These are phyloP conservation scores for Alternaria alternata DNA, from an alignment of 2,329 filamentous ascomycete species.

Conservation along the genomic window DNA sequence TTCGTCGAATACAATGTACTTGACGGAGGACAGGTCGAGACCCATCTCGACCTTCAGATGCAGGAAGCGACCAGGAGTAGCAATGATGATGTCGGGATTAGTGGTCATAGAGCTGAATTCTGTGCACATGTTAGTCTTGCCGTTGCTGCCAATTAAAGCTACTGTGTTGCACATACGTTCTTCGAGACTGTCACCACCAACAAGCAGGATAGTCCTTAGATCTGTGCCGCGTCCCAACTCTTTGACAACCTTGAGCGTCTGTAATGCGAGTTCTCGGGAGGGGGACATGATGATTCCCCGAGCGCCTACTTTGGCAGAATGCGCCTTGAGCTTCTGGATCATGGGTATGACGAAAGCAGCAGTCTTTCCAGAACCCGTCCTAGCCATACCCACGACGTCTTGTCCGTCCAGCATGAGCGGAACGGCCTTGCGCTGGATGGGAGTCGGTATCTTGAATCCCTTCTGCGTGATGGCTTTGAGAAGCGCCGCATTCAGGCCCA, in stretches of 20 bases:
- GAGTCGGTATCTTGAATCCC: conserved; percentile 94
- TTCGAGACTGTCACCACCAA: conserved; percentile 94
- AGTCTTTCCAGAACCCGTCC: conserved; percentile 98
- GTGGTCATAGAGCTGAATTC: conserved; percentile 89
- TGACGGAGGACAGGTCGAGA: conserved; percentile 86
- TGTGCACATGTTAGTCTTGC: conserved; percentile 18
- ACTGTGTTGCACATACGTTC: conserved; percentile 62
- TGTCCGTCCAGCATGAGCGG: conserved; percentile 87
- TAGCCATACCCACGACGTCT: conserved; percentile 98
- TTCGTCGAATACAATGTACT: conserved; percentile 97
- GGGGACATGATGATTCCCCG: conserved; percentile 90
- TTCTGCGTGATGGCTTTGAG: conserved; percentile 92
- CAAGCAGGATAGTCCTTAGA: conserved; percentile 85
- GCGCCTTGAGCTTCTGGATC: conserved; percentile 90
- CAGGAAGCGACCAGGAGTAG: conserved; percentile 93
- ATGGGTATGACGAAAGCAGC: conserved; percentile 98
- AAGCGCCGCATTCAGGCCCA: conserved; percentile 84
- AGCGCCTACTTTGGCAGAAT: conserved; percentile 85
- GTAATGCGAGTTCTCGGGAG: conserved; percentile 90
- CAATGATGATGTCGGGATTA: conserved; percentile 97
- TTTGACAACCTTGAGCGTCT: conserved; percentile 96
- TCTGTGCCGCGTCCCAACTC: conserved; percentile 91
- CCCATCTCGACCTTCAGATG: conserved; percentile 98
- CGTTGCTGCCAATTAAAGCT: background rate
- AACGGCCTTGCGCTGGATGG: conserved; percentile 96